Base-by-base conservation (phyloP, 495 filamentous ascomycete species). In the Melanomma pulvis-pyrius region DNA sequence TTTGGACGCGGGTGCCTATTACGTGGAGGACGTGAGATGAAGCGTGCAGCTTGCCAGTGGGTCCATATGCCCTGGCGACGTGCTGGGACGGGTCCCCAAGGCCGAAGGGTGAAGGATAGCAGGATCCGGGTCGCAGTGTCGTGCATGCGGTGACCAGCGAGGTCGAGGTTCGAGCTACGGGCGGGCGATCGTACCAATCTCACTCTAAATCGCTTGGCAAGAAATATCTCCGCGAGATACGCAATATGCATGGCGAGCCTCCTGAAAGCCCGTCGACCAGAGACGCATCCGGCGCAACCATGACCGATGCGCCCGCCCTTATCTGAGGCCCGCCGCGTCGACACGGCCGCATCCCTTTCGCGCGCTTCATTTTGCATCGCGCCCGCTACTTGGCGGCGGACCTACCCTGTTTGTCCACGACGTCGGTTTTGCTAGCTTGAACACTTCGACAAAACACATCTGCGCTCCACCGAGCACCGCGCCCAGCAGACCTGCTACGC, bases 371-470 rank as follows among this genome's bases (percentile, higher is more conserved):
- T 41, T 21, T 25, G 19, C 24, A 12, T 9, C 5, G 5, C 21
- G 28, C 21, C 25, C 53, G 53, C 32, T 22, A 54, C 53, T 57
- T 57, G 53, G 53, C 53, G 19, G 4, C 26, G 4, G 46, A 28
- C 29, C 29, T 54, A 17, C 21, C n/a, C 8, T 24, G 19, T 15
- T 51, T 15, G 17, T 48, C 15, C 48, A 25, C 26, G 9, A 25
- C 26, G 17, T 29, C 48, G 21, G 48, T 19, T 29, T 9, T 51
- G 19, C 21, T 29, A 51, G 48, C 22, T 25, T 29, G 26, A 25
- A 51, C 22, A 30, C 15, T 11, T 19, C 53, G 6, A 24, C 30
- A 57, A 39, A 36, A 24, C 32, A 19, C 48, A 50, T 28, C 3
- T 19, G 48, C 48, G n/a, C 25, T 21, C 32, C 28, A 30, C 53